phyloP scores from a whole-genome alignment of 1,284 basidiomycete genomes.

The Prillingera fragicola region DNA sequence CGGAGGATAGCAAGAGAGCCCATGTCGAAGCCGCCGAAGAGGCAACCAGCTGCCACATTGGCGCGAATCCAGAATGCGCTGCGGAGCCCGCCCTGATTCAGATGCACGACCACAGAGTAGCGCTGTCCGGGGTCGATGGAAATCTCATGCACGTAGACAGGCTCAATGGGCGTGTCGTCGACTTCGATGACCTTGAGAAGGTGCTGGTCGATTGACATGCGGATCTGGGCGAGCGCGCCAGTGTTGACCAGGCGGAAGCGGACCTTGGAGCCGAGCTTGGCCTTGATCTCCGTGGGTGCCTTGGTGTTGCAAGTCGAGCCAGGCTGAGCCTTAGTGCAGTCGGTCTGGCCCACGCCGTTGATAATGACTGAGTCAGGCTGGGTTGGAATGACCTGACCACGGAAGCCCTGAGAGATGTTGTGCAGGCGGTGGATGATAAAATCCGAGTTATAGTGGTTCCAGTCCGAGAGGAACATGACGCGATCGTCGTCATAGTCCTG shows the following conservation, averaged over 20 bases:
- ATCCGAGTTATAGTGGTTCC: constrained; percentile 28
- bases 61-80: constrained; percentile 36
- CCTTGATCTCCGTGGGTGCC: neutral
- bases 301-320: constrained; percentile 7
- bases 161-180: constrained; percentile 23
- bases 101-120: constrained; percentile 35
- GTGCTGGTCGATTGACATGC: constrained; percentile 28
- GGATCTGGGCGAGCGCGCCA: constrained; percentile 11
- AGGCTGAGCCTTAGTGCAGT: constrained; percentile 6
- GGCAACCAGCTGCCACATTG: constrained; percentile 14
- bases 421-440: constrained; percentile 15
- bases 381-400: constrained; percentile 7
- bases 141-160: constrained; percentile 19
- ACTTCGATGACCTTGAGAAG: constrained; percentile 26
- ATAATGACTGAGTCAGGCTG: constrained; percentile 25
- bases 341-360: constrained; percentile 24
- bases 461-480: constrained; percentile 24
- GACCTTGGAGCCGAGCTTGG: neutral
- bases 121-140: constrained; percentile 28
- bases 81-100: constrained; percentile 20
- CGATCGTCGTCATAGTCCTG: constrained; percentile 26
- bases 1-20: no score
- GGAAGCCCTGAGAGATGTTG: constrained; percentile 1
- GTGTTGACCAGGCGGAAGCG: constrained; percentile 22
- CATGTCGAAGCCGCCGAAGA: neutral